Evolutionary conservation across 2,329 filamentous ascomycete genomes (phyloP).

Genomic region (Aspergillus fumigatiaffinis): DNA sequence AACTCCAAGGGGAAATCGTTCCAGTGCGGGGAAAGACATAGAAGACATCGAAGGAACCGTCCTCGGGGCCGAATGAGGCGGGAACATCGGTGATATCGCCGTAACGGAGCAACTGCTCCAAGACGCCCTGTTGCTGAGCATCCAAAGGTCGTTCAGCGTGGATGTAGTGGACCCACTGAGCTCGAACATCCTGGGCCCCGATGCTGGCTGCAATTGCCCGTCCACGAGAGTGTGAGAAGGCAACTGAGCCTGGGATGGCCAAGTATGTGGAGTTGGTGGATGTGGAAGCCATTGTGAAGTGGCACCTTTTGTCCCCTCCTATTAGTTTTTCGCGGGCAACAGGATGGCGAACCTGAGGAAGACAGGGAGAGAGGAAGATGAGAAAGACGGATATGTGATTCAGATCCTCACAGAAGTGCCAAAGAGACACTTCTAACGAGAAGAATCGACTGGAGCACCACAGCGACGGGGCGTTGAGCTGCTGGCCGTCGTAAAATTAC

Average conservation of each 20-base stretch:
- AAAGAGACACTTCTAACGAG: conserved; percentile 17
- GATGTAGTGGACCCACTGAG: conserved; percentile 60
- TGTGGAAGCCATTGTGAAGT: conserved; percentile 30
- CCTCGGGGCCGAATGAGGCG: conserved; percentile 42
- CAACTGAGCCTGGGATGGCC: conserved; percentile 40
- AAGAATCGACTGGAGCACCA: conserved; percentile 14
- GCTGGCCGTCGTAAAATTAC: conserved; percentile 15
- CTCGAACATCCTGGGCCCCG: conserved; percentile 41
- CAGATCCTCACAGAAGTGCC: conserved; percentile 12
- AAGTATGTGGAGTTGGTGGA: conserved; percentile 29
- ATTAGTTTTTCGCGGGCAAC: neutral
- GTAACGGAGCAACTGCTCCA: conserved; percentile 60
- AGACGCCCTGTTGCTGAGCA: conserved; percentile 46
- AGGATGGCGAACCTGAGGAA: neutral
- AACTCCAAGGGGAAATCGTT: conserved; percentile 93
- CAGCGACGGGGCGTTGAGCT: conserved; percentile 18
- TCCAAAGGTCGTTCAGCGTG: conserved; percentile 51
- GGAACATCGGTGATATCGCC: conserved; percentile 52
- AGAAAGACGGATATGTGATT: conserved; percentile 7
- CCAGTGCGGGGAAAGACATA: conserved; percentile 76
- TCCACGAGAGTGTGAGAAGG: conserved; percentile 45
- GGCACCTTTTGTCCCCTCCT: conserved; percentile 6
- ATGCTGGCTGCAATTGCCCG: conserved; percentile 41
- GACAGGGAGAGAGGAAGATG: neutral
- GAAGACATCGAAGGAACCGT: conserved; percentile 55